A percentile compares a stretch with the other conserved stretches of the same genome.
Evolutionary conservation across 2,329 filamentous ascomycete species (phyloP).

Genomic region (Pseudovirgaria hyperparasitica): DNA sequence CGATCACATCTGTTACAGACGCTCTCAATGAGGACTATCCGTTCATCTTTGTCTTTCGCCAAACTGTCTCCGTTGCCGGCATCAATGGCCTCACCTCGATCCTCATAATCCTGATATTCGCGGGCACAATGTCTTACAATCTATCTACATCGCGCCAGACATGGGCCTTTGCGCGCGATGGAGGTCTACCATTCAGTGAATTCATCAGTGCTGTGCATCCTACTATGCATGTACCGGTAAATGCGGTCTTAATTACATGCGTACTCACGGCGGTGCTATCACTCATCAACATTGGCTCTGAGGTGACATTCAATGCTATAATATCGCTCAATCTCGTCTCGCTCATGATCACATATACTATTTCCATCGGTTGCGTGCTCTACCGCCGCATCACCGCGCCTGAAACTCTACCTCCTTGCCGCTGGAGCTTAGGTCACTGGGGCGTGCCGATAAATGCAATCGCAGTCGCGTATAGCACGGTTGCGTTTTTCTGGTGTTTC

Average conservation of each 20-base stretch:
- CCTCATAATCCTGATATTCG: conserved; percentile 10
- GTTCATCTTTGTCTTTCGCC: conserved; percentile 23
- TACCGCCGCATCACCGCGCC: conserved; percentile 13
- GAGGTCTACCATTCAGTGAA: conserved; percentile 12
- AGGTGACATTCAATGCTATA: conserved; percentile 28
- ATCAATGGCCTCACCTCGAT: conserved; percentile 12
- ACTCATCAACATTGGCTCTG: conserved; percentile 30
- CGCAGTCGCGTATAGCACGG: conserved; percentile 19
- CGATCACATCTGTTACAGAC: conserved; percentile 15
- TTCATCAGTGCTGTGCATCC: conserved; percentile 14
- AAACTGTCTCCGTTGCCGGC: conserved; percentile 10
- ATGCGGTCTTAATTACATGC: conserved; percentile 16
- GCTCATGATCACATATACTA: conserved; percentile 18
- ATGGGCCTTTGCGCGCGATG: conserved; percentile 15
- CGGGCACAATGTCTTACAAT: conserved; percentile 13
- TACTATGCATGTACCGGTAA: conserved; percentile 14
- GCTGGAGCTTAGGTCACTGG: conserved; percentile 24
- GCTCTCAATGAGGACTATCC: conserved; percentile 19
- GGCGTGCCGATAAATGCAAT: conserved; percentile 25
- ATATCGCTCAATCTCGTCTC: conserved; percentile 19
- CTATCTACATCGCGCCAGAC: conserved; percentile 12
- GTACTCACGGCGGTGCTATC: conserved; percentile 19
- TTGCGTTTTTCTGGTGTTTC: conserved; percentile 26
- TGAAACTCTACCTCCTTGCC: conserved; percentile 12
- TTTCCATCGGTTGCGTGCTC: conserved; percentile 18